These are phyloP conservation scores for Toxoplasma gondii DNA, from an alignment of 169 alveolate species.

Conservation along the genomic window DNA sequence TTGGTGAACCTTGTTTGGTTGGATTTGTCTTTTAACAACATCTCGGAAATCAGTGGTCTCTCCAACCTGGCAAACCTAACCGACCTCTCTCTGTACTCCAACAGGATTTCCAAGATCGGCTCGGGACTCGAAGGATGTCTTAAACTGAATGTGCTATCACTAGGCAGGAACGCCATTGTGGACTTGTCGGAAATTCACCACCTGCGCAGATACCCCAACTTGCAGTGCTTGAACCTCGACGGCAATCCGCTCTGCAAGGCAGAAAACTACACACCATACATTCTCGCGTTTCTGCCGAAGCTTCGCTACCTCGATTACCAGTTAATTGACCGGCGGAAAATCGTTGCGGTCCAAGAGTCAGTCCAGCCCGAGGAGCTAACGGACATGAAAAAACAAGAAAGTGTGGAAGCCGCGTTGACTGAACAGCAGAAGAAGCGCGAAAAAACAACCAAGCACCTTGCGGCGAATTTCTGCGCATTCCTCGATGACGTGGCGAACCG, in stretches of 20 bases:
- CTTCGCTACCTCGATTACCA: constrained; percentile 50
- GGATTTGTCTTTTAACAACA: constrained; percentile 78
- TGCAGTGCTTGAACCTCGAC: constrained; percentile 46
- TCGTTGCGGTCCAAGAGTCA: not conserved
- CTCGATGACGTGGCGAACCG: not conserved
- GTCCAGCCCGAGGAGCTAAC: not conserved
- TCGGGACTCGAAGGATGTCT: constrained; percentile 76
- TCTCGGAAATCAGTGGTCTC: constrained; percentile 79
- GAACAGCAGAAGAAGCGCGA: not conserved
- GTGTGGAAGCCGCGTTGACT: not conserved
- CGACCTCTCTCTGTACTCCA: constrained; percentile 80
- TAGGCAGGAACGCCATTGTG: constrained; percentile 77
- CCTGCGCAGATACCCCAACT: not conserved
- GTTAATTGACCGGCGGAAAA: constrained; percentile 31
- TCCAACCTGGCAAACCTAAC: constrained; percentile 77
- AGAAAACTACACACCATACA: constrained; percentile 15
- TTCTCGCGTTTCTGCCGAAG: constrained; percentile 37
- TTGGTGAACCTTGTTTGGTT: constrained; percentile 83
- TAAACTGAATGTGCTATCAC: constrained; percentile 78
- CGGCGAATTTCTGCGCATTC: not conserved
- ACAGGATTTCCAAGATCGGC: constrained; percentile 69
- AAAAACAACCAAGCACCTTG: not conserved
- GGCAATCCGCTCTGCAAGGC: constrained; percentile 28
- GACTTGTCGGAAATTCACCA: constrained; percentile 1
- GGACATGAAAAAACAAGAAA: not conserved